Evolutionary conservation across 805 yeast genomes (phyloP).

Genomic region (Maudiozyma pseudohumilis): DNA sequence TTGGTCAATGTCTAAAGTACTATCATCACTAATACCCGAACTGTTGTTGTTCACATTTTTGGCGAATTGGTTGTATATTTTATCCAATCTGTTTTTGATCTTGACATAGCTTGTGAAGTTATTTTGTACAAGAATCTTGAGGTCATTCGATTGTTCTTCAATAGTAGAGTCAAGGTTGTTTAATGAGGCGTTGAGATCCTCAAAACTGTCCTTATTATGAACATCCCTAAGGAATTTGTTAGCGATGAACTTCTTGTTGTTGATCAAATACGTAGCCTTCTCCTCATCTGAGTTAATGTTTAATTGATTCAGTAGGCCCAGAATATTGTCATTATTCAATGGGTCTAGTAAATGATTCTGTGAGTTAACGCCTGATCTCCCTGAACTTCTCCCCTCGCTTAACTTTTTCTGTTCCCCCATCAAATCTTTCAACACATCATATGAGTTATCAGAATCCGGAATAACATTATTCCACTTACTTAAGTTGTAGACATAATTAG

Average conservation of each 20-base stretch:
- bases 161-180: constrained; percentile 41
- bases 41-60: constrained; percentile 10
- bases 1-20: constrained; percentile 28
- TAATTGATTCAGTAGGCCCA: constrained; percentile 35
- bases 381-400: neutral
- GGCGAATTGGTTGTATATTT: constrained; percentile 44
- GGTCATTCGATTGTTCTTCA: constrained; percentile 38
- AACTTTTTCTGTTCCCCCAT: constrained; percentile 17
- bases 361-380: constrained; percentile 15
- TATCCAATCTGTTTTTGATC: constrained; percentile 54
- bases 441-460: constrained; percentile 25
- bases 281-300: constrained; percentile 29
- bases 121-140: constrained; percentile 42
- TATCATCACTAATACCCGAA: constrained; percentile 22
- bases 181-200: constrained; percentile 39
- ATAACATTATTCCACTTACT: constrained; percentile 17
- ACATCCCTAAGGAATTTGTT: constrained; percentile 44
- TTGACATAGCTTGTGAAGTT: constrained; percentile 58
- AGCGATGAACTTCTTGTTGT: constrained; percentile 50
- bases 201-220: constrained; percentile 46
- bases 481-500: constrained; percentile 20
- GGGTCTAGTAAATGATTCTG: constrained; percentile 38
- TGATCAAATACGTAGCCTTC: constrained; percentile 40
- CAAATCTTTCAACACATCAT: constrained; percentile 27
- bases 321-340: constrained; percentile 35